Evolutionary conservation across 495 filamentous ascomycete species (phyloP), one percentile per base, ranked within the genome.

Genomic region (Umbilicaria muhlenbergii): DNA sequence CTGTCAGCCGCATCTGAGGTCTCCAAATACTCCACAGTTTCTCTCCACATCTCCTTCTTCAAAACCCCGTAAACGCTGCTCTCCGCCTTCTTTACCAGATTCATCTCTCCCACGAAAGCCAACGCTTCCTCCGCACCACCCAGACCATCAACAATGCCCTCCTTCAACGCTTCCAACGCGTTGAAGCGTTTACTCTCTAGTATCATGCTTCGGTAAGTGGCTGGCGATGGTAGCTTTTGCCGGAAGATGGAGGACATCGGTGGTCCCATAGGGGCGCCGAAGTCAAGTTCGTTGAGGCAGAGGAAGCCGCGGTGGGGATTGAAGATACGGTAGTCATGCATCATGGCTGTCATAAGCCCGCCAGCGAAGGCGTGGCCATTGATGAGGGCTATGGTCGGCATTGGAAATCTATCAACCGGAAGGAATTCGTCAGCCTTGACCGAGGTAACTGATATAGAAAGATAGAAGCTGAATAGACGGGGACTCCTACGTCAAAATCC

Each of bases 281-380:
- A 78, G 11, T 86, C 80, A 3, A 87, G 60, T 58, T 88, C 84
- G 54, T 88, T 87, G 36, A 88, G 53, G 56, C 83, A 87, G 11
- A 80, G 57, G 57, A 75, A 86, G 1, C 83, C 83, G 24, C 70
- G 68, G 3, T 63, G 19, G 0, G 78, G 74, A 51, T 81, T 83
- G 67, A 81, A 76, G 49, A 86, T 60, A 3, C 83, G 74, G 58
- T 88, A 89, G 58, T 89, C 83, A 64, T 86, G 81, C 58, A 82
- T 77, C 80, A 86, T 84, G 39, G 82, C 78, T 6, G 83, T 59
- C 79, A 89, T 86, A 47, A 86, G 62, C 28, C 81, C 83, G 32
- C 70, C 83, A 13, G 83, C 83, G 56, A 87, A 89, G 40, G 77
- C 77, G 56, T 89, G 83, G n/a, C 83, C 83, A 43, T 85, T 85